Conservation (phyloP, 129 eudicot genomes). For the Saussurea involucrata region DNA sequence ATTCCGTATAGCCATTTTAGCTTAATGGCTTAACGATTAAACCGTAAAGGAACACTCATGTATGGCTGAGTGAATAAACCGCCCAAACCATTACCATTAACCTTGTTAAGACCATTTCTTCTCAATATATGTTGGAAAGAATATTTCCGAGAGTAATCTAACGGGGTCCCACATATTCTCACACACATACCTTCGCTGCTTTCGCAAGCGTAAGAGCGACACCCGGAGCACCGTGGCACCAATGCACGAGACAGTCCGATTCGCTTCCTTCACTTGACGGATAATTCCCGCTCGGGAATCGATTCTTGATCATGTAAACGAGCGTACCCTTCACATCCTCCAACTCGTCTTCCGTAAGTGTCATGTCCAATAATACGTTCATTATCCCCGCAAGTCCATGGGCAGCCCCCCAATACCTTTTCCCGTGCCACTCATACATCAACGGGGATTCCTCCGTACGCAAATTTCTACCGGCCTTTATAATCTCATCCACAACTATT, state of each 20-base stretch:
- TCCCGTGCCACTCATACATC: conserved; percentile 91
- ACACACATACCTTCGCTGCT: conserved; percentile 68
- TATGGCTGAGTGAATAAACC: no score
- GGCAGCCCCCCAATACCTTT: conserved; percentile 91
- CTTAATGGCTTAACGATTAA: no score
- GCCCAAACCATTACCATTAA: no score
- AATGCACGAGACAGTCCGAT: conserved; percentile 81
- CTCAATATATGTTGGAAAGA: neutral
- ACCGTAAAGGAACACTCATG: no score
- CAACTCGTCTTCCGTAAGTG: conserved; percentile 51
- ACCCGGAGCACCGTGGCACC: conserved; percentile 98
- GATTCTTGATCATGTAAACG: conserved; percentile 59
- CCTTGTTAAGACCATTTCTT: neutral
- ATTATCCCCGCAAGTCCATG: conserved; percentile 90
- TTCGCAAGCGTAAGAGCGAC: conserved; percentile 70
- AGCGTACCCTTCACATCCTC: conserved; percentile 65
- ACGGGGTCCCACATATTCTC: neutral
- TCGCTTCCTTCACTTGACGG: conserved; percentile 81
- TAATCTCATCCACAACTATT: conserved; percentile 47
- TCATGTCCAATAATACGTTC: conserved; percentile 71
- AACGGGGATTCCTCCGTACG: conserved; percentile 53
- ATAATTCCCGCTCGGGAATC: conserved; percentile 74
- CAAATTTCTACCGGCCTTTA: conserved; percentile 57
- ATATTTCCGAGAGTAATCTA: neutral
- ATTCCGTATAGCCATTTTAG: no score